A percentile compares a stretch with the other conserved stretches of the same genome.
These are phyloP conservation scores for Albophoma yamanashiensis DNA, from an alignment of 2,329 filamentous ascomycete genomes.

Conservation along the genomic window DNA sequence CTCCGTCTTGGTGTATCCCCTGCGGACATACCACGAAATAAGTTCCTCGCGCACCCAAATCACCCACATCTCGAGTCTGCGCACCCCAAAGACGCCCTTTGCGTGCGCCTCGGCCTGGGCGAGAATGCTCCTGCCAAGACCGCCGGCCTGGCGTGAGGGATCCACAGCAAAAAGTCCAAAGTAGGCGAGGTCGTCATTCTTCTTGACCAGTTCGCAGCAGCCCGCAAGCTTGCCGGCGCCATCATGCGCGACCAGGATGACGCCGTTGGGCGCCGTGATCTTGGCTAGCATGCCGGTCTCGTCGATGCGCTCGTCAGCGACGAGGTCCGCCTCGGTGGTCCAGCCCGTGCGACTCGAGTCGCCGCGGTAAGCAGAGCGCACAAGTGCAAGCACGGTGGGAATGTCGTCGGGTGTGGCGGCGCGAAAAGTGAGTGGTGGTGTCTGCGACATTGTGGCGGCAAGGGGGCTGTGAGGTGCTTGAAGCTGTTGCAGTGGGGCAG, in stretches of 20 bases:
- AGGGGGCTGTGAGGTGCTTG: neutral
- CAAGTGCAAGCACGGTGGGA: conserved; percentile 22
- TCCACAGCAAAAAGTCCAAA: conserved; percentile 39
- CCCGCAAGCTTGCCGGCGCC: conserved; percentile 17
- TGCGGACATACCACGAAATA: conserved; percentile 32
- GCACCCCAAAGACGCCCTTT: conserved; percentile 17
- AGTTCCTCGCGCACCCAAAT: conserved; percentile 31
- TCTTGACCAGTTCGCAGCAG: conserved; percentile 32
- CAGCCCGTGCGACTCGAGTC: conserved; percentile 28
- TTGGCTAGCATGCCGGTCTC: conserved; percentile 22
- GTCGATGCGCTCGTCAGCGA: conserved; percentile 32
- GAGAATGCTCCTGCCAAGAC: conserved; percentile 30
- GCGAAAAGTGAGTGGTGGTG: conserved; percentile 21
- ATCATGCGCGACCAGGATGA: conserved; percentile 26
- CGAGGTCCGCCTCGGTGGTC: conserved; percentile 35
- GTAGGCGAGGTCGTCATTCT: conserved; percentile 20
- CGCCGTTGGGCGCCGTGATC: conserved; percentile 24
- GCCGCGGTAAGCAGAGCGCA: conserved; percentile 34
- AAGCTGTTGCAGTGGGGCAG: neutral
- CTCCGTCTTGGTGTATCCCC: conserved; percentile 29
- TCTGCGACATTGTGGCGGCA: neutral
- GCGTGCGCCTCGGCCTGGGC: conserved; percentile 28
- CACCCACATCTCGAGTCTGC: conserved; percentile 31
- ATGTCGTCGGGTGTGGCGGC: conserved; percentile 22
- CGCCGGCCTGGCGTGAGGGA: conserved; percentile 28